phyloP scores from a whole-genome alignment of 306 rosid genomes.

The Pyrus bretschneideri region DNA sequence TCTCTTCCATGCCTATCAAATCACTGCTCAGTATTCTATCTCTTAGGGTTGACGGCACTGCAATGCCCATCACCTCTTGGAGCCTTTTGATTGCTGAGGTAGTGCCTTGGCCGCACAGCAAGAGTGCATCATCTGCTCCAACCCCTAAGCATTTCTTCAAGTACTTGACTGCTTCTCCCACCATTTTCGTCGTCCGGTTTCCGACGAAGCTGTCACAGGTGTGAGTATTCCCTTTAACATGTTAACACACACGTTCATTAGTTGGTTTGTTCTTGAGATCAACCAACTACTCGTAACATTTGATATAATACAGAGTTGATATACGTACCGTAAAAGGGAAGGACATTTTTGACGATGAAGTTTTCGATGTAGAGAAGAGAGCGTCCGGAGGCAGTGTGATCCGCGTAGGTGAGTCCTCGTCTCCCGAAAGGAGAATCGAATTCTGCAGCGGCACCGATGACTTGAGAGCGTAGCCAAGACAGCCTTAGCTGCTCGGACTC shows the following conservation, averaged over 20 bases:
- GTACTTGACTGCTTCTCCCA: constrained; percentile 45
- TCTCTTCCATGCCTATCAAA: constrained; percentile 24
- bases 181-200: constrained; percentile 53
- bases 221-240: constrained; percentile 56
- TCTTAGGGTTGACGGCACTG: constrained; percentile 54
- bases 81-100: constrained; percentile 77
- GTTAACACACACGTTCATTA: too few relatives aligned
- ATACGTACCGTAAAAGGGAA: constrained; percentile 44
- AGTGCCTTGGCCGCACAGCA: constrained; percentile 77
- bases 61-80: constrained; percentile 78
- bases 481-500: constrained; percentile 26
- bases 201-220: constrained; percentile 78
- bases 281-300: too few relatives aligned
- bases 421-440: constrained; percentile 61
- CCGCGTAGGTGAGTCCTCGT: constrained; percentile 58
- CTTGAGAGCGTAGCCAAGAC: constrained; percentile 56
- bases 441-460: constrained; percentile 43
- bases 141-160: constrained; percentile 70
- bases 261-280: too few relatives aligned
- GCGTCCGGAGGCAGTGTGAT: constrained; percentile 83
- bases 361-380: constrained; percentile 55
- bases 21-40: constrained; percentile 32
- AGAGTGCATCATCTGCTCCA: constrained; percentile 43
- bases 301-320: not conserved
- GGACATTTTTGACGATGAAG: constrained; percentile 54